Conservation (phyloP, 2,329 filamentous ascomycete genomes). For the Fusarium humuli region DNA sequence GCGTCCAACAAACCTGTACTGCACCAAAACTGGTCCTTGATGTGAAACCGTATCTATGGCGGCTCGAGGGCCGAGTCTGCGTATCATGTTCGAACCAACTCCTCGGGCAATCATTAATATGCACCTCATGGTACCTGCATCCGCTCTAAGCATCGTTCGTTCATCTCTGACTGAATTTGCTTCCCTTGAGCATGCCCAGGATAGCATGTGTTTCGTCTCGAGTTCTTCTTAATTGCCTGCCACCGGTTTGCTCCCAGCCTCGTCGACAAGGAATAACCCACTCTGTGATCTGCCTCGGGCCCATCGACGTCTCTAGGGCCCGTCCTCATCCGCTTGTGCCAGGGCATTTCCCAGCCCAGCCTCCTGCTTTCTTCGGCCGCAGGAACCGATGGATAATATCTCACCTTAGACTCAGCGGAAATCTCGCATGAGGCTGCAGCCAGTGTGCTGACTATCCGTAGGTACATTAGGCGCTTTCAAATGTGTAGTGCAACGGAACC, state of each 20-base stretch:
- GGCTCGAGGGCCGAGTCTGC: slow-evolving; percentile 19
- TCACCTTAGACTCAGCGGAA: slow-evolving; percentile 42
- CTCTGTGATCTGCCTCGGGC: slow-evolving; percentile 15
- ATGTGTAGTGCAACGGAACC: slow-evolving; percentile 32
- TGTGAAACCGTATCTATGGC: slow-evolving; percentile 24
- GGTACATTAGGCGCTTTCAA: slow-evolving; percentile 29
- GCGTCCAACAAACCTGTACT: not conserved
- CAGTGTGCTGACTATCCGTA: slow-evolving; percentile 29
- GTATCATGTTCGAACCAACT: slow-evolving; percentile 12
- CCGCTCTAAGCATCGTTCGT: slow-evolving; percentile 16
- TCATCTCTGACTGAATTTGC: slow-evolving; percentile 10
- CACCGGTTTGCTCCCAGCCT: slow-evolving; percentile 25
- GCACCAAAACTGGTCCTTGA: not conserved
- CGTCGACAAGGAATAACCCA: slow-evolving; percentile 29
- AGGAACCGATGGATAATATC: slow-evolving; percentile 36
- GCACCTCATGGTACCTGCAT: slow-evolving; percentile 36
- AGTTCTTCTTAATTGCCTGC: slow-evolving; percentile 9
- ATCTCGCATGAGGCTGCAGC: slow-evolving; percentile 49
- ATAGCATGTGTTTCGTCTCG: slow-evolving; percentile 5
- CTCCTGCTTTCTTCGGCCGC: slow-evolving; percentile 27
- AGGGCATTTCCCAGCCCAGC: slow-evolving; percentile 24
- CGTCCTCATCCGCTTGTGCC: slow-evolving; percentile 1
- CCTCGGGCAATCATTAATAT: slow-evolving; percentile 10
- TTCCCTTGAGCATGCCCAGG: slow-evolving; percentile 7
- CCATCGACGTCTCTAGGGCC: slow-evolving; percentile 12